These are phyloP conservation scores for Arctium minus DNA, from an alignment of 129 eudicot genomes.

Conservation along the genomic window DNA sequence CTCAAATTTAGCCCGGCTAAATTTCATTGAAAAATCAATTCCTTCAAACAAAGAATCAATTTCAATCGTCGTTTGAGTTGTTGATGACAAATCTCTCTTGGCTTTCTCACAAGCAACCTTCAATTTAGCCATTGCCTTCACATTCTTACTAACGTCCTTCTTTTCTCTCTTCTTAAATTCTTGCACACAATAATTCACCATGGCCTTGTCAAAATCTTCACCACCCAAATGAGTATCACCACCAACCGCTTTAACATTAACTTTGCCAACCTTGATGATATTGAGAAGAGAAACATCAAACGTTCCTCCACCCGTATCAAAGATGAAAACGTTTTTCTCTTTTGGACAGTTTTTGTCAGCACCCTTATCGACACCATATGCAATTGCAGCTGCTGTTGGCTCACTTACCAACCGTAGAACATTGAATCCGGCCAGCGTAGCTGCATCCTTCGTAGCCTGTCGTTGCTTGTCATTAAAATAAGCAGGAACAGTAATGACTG, in stretches of 20 bases:
- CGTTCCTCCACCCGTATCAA: not conserved
- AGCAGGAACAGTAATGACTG: not conserved
- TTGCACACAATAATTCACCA: not conserved
- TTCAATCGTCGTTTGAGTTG: not conserved
- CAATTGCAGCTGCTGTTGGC: no score
- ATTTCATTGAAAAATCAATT: not conserved
- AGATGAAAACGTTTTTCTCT: not conserved
- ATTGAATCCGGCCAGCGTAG: not conserved
- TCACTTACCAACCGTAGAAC: not conserved
- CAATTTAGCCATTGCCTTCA: not conserved
- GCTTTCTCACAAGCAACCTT: slow-evolving; percentile 3
- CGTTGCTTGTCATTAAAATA: not conserved
- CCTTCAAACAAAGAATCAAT: not conserved
- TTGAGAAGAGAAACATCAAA: slow-evolving; percentile 1
- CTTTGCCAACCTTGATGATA: not conserved
- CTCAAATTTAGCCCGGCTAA: not conserved
- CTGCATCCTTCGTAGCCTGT: not conserved
- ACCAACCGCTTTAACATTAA: no score
- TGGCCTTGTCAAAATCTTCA: no score
- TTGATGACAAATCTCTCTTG: not conserved
- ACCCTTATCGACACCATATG: no score
- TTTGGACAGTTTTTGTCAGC: no score
- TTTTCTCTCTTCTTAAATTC: not conserved
- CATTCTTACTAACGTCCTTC: not conserved
- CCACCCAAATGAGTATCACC: no score